Evolutionary conservation across 306 rosid species (phyloP), one percentile per base, ranked within the genome.

Genomic region (Quillaja saponaria): DNA sequence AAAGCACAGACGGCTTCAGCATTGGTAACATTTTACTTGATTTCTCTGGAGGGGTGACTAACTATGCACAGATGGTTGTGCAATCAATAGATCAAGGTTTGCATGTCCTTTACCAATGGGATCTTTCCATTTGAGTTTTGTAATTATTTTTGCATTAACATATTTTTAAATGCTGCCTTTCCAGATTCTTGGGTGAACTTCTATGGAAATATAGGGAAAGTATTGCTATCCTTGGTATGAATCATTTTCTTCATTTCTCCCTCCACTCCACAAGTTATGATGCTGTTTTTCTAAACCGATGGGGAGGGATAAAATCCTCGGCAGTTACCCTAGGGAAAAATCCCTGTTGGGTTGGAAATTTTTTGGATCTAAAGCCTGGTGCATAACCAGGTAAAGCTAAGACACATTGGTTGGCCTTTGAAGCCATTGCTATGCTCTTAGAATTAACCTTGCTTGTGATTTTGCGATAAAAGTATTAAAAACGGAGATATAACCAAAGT

Each of bases 71-170:
- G 76, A 84, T 92, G 99, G 61, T 66, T 47, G 72, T 86, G 73
- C 99, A 92, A 71, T 89, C 99, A 35, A 68, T 84, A 33, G 99
- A 92, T 76, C 99, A 92, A 86, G 76, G 98, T 92, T 38, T 56
- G 47, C n/a, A n/a, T 50, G 58, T 48, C 44, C 67, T 51, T 56
- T 11, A 19, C 33, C 60, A 52, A 48, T 1, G 6, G 2, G 49
- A 18, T 47, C 16, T 40, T 56, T n/a, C 8, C 50, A n/a, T 54
- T 6, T 55, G 3, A 58, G 49, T 64, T 6, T 28, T 10, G n/a
- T n/a, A n/a, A 25, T 25, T 79, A 58, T 40, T 33, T 17, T 66
- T 10, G 50, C 45, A 2, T n/a, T 59, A 7, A 61, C 45, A 41
- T 57, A 8, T 65, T 58, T 38, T 38, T 40, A 75, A 66, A 42